phyloP scores from a whole-genome alignment of 306 rosid species.

The Potentilla sterilis region DNA sequence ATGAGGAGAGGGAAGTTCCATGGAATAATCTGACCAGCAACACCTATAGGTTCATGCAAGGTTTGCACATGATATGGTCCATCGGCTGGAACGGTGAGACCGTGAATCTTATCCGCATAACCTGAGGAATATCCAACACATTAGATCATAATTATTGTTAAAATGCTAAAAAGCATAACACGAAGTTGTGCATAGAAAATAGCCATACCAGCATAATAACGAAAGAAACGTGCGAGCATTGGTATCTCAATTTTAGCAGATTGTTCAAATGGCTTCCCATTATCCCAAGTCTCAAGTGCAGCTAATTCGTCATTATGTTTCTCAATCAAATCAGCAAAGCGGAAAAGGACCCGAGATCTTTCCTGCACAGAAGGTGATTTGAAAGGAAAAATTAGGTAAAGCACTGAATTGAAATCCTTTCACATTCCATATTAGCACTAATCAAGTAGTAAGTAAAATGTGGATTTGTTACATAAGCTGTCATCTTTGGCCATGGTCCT shows the following conservation, averaged over 20 bases:
- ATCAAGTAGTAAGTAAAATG: slow-evolving; percentile 2
- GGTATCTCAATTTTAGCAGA: slow-evolving; percentile 64
- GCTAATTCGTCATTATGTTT: slow-evolving; percentile 73
- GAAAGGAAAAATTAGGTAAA: background rate
- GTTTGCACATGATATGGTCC: slow-evolving; percentile 72
- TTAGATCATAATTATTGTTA: background rate
- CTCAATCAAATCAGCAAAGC: slow-evolving; percentile 82
- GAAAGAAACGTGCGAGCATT: slow-evolving; percentile 60
- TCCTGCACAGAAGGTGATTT: slow-evolving; percentile 43
- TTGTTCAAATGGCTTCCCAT: slow-evolving; percentile 87
- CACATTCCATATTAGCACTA: background rate
- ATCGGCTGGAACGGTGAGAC: slow-evolving; percentile 83
- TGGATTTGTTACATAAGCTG: slow-evolving; percentile 67
- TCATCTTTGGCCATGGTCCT: slow-evolving; percentile 92
- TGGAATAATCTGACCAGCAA: slow-evolving; percentile 93
- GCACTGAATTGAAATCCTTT: background rate
- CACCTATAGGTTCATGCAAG: slow-evolving; percentile 94
- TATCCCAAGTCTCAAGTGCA: slow-evolving; percentile 92
- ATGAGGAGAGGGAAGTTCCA: slow-evolving; percentile 96
- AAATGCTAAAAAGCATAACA: background rate
- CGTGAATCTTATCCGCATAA: slow-evolving; percentile 96
- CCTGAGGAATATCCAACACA: slow-evolving; percentile 42
- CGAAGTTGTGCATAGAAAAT: background rate
- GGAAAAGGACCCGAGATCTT: slow-evolving; percentile 57
- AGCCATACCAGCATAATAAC: slow-evolving; percentile 78